Evolutionary conservation across 768 basidiomycete genomes (phyloP), one percentile per base, ranked within the genome.

Genomic region (Tricholoma flavovirens): DNA sequence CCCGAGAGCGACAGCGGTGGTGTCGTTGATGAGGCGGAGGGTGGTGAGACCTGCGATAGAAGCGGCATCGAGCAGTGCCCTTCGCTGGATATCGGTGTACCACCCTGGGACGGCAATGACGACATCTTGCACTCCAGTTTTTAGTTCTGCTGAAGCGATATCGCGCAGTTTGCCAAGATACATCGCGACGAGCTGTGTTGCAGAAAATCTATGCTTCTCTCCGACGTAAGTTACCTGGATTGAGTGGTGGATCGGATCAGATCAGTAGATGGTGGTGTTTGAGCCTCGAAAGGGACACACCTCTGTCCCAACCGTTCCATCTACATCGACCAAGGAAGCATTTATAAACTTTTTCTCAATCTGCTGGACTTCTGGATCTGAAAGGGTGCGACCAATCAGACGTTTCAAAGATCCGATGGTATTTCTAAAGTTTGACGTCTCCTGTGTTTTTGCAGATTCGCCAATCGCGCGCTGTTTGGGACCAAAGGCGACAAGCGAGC

Each of bases 381-480:
- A 70, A 60, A 88, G 62, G 26, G 87, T 83, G 51, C 95, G 83
- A 8, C 95, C 96, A 62, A 97, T 77, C 38, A 98, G 81, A 19
- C 95, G 83, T 73, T 98, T 98, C 65, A 98, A 77, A 0, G 84
- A 87, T 40, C 97, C 97, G 68, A 97, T 80, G 22, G 97, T 98
- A 77, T 98, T 99, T 73, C 85, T 90, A 82, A 94, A 98, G 75
- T 98, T 98, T 63, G 93, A 95, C 14, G 88, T 97, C 73, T 98
- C 96, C 63, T 95, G 92, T 0, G 91, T 98, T 79, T 98, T 99
- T 63, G 95, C 96, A 17, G 93, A 60, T 73, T 99, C 96, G 60
- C 97, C 96, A 69, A 98, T 89, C 49, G 87, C 72, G 45, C 96
- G 88, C 64, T 94, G 90, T 69, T 92, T 93, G 19, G 84, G 83